These are phyloP conservation scores for Trichoderma polysporum DNA, from an alignment of 2,329 filamentous ascomycete species.

Conservation along the genomic window DNA sequence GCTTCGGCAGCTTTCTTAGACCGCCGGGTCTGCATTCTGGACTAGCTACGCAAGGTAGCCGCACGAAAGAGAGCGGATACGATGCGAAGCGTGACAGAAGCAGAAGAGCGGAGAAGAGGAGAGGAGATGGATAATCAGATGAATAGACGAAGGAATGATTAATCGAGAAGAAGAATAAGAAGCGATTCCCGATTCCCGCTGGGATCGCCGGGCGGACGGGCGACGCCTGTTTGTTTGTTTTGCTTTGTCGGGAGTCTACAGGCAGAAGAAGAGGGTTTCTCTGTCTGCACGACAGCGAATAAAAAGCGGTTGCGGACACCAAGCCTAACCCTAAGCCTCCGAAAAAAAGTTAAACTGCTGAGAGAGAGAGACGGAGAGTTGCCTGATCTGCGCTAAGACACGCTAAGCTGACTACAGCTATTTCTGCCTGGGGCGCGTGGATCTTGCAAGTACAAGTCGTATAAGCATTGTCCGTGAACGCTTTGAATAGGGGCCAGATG, in stretches of 20 bases:
- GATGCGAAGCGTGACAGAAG: neutral
- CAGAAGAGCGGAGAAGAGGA: neutral
- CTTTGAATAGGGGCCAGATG: too few relatives aligned
- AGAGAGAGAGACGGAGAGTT: too few relatives aligned
- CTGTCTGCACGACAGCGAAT: neutral
- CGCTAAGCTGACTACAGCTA: neutral
- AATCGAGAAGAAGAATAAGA: neutral
- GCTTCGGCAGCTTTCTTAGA: neutral
- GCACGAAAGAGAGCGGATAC: neutral
- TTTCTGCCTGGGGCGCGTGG: neutral
- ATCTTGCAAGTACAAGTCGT: too few relatives aligned
- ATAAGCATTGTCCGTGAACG: too few relatives aligned
- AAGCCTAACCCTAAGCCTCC: conserved; percentile 2
- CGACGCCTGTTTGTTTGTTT: too few relatives aligned
- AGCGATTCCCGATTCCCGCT: neutral
- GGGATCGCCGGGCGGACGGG: neutral
- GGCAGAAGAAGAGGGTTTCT: too few relatives aligned
- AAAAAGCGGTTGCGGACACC: neutral
- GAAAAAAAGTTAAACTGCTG: too few relatives aligned
- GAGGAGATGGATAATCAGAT: neutral
- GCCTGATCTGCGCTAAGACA: neutral
- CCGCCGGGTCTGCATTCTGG: conserved; percentile 6
- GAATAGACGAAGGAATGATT: neutral
- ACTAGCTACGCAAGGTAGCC: neutral
- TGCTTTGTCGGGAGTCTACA: too few relatives aligned